phyloP scores from a whole-genome alignment of 2,329 filamentous ascomycete genomes.

The Aureobasidium sp. region DNA sequence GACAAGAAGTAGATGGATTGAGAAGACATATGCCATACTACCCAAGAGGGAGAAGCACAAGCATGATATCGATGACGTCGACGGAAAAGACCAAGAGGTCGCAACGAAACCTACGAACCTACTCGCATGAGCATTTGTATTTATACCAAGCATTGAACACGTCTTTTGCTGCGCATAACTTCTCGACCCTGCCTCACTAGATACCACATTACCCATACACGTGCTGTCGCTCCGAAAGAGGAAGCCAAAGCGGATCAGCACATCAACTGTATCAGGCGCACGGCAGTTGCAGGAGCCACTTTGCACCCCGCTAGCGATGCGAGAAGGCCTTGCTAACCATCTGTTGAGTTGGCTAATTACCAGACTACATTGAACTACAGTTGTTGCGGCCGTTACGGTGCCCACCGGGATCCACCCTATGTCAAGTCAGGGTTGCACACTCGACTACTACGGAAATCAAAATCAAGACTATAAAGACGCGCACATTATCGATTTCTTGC shows the following conservation, averaged over 20 bases:
- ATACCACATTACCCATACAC: neutral
- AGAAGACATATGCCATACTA: neutral
- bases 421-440: neutral
- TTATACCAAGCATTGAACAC: neutral
- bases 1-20: conserved; percentile 2
- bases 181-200: neutral
- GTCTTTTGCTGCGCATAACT: neutral
- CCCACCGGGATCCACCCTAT: neutral
- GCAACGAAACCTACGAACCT: neutral
- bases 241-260: neutral
- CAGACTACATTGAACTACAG: neutral
- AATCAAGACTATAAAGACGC: too few relatives aligned
- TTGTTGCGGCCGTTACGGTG: neutral
- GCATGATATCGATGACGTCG: neutral
- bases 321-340: neutral
- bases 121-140: neutral
- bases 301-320: too few relatives aligned
- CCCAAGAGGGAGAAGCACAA: neutral
- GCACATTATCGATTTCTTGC: neutral
- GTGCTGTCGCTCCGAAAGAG: neutral
- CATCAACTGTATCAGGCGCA: neutral
- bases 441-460: neutral
- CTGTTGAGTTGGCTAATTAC: neutral
- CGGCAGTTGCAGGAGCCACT: too few relatives aligned
- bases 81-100: neutral